These are phyloP conservation scores for Myriosclerotinia duriaeana DNA, from an alignment of 2,329 filamentous ascomycete species.

Conservation along the genomic window DNA sequence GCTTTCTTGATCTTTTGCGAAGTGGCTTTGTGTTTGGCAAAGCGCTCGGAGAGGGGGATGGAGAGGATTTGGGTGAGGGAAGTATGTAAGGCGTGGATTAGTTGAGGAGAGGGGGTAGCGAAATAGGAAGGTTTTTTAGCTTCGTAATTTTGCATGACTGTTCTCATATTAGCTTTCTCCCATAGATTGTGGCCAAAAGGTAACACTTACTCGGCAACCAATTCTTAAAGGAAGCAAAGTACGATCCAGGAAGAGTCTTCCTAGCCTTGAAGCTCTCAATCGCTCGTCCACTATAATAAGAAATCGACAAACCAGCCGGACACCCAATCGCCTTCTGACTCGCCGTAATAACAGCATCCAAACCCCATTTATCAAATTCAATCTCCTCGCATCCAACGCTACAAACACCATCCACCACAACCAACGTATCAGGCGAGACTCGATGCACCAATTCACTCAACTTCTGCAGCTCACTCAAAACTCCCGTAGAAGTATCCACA, in stretches of 20 bases:
- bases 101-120: constrained; percentile 90
- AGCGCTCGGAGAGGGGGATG: constrained; percentile 77
- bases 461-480: constrained; percentile 84
- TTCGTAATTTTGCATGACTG: constrained; percentile 98
- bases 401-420: constrained; percentile 95
- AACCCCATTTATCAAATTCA: constrained; percentile 88
- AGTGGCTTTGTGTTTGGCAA: constrained; percentile 73
- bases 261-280: constrained; percentile 77
- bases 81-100: constrained; percentile 90
- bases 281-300: constrained; percentile 88
- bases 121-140: constrained; percentile 98
- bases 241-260: constrained; percentile 78
- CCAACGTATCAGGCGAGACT: constrained; percentile 85
- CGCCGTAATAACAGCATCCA: constrained; percentile 91
- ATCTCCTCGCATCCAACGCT: constrained; percentile 96
- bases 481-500: constrained; percentile 95
- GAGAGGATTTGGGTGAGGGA: constrained; percentile 81
- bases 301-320: constrained; percentile 89
- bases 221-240: constrained; percentile 96
- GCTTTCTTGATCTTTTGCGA: constrained; percentile 87
- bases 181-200: neutral
- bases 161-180: constrained; percentile 8
- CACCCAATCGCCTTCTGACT: constrained; percentile 97
- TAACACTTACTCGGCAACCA: constrained; percentile 77
- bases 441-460: constrained; percentile 79